Percentiles rank a stretch among this genome's conserved stretches.
phyloP scores from a whole-genome alignment of 2,329 filamentous ascomycete species.

The Thelonectria rubi region DNA sequence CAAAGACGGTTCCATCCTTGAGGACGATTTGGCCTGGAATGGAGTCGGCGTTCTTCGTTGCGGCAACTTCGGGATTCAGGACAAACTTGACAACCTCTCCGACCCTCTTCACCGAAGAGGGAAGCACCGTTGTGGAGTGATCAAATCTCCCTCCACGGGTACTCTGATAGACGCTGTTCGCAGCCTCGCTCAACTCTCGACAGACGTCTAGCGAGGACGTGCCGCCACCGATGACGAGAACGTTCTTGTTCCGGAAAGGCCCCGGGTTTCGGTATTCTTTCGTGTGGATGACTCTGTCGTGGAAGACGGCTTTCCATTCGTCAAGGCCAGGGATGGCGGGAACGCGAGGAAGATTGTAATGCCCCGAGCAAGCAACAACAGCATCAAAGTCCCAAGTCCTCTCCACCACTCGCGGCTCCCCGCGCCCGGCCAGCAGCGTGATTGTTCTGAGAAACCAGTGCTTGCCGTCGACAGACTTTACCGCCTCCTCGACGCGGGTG shows the following conservation, averaged over 20 bases:
- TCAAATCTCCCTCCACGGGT: slow-evolving; percentile 1
- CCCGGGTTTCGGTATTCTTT: slow-evolving; percentile 23
- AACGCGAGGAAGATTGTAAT: slow-evolving; percentile 33
- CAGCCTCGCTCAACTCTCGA: not conserved
- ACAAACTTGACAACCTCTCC: not conserved
- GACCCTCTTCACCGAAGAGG: not conserved
- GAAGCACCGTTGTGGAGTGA: not conserved
- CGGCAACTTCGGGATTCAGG: not conserved
- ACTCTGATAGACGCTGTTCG: not conserved
- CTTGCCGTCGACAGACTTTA: not conserved
- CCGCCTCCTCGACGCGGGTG: slow-evolving; percentile 1
- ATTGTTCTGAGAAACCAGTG: not conserved
- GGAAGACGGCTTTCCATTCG: slow-evolving; percentile 17
- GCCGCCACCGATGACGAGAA: slow-evolving; percentile 9
- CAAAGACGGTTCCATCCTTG: not conserved
- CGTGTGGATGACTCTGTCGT: slow-evolving; percentile 18
- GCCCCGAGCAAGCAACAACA: slow-evolving; percentile 25
- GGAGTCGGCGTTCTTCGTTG: not conserved
- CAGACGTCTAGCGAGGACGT: slow-evolving; percentile 6
- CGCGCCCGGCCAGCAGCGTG: not conserved
- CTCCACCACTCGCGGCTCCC: not conserved
- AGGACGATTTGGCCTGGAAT: not conserved
- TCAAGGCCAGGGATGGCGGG: slow-evolving; percentile 21
- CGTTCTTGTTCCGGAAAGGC: slow-evolving; percentile 21
- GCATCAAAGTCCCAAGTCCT: slow-evolving; percentile 22